Conservation (phyloP, 2,329 filamentous ascomycete genomes). For the Fusarium setosum region DNA sequence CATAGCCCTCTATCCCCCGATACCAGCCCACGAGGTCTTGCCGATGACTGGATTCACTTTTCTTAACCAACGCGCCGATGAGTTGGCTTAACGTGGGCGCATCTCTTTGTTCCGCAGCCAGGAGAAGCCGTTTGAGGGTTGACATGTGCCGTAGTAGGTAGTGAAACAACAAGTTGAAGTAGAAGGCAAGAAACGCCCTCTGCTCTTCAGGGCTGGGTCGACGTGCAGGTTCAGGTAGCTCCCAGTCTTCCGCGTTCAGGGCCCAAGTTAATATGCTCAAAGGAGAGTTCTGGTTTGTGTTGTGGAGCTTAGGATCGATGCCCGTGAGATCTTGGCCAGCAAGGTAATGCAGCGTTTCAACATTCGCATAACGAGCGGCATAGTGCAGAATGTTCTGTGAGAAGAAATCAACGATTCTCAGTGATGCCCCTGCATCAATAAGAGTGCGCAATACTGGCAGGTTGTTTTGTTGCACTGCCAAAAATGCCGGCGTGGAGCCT, state of each 20-base stretch:
- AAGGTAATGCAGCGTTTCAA: neutral
- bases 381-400: fast-evolving
- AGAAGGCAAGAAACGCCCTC: neutral
- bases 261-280: neutral
- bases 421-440: neutral
- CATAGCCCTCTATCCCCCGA: slow-evolving; percentile 14
- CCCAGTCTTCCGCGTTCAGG: fast-evolving
- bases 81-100: fast-evolving
- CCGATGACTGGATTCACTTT: neutral
- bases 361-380: fast-evolving
- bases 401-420: fast-evolving
- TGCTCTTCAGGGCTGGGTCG: neutral
- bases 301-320: neutral
- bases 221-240: fast-evolving
- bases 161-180: neutral
- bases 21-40: slow-evolving; percentile 3
- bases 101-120: neutral
- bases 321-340: neutral
- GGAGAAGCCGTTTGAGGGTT: neutral
- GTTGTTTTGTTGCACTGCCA: fast-evolving
- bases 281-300: fast-evolving
- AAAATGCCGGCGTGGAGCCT: fast-evolving
- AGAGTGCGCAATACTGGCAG: neutral
- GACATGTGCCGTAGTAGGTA: neutral
- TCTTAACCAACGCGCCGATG: neutral